Base-by-base conservation (phyloP, 371 early-diverging fungal species). In the Mucor ambiguus region DNA sequence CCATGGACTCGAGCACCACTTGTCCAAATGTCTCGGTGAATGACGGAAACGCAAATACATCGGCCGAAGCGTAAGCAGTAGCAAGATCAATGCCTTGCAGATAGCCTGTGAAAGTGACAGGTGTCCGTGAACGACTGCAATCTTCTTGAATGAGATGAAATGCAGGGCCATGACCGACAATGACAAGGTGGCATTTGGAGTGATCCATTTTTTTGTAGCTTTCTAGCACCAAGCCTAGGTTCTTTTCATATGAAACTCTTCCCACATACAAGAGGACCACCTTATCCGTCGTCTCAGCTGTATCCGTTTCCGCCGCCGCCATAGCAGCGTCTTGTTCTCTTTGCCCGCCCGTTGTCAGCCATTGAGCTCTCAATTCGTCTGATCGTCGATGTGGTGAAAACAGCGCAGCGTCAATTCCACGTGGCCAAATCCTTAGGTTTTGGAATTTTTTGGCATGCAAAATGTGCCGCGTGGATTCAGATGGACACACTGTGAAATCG, bases 111-210 rank as follows among this genome's bases (percentile, higher is more conserved):
- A 78, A 77, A 0, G 84, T 83, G 29, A 83, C 80, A 33, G 80
- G 79, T 0, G 73, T 63, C 54, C 63, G 43, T 6, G 56, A 38
- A 38, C 35, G 38, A 9, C 49, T 57, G 22, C 76, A 79, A 28
- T 61, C 54, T 0, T 58, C 43, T 38, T 78, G 75, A 8, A 83
- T 74, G 6, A 68, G 74, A 10, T 72, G 67, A 28, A 77, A 63
- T 16, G 84, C 81, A 29, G 84, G 80, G 18, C 84, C 84, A 61
- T 83, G 75, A 28, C 84, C 83, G 14, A 83, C 81, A 32, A 83
- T 68, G 46, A 83, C 81, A 30, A 83, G 70, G 64, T 83, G 84
- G 37, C 81, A 80, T 4, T 29, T 29, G 7, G 46, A 24, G 30
- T 83, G 75, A 58, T 83, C 74, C 81, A 83, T 75, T 14, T 56